A percentile compares a stretch with the other conserved stretches of the same genome.
Evolutionary conservation across 2,329 filamentous ascomycete species (phyloP).

Genomic region (Hymenoscyphus scutula): DNA sequence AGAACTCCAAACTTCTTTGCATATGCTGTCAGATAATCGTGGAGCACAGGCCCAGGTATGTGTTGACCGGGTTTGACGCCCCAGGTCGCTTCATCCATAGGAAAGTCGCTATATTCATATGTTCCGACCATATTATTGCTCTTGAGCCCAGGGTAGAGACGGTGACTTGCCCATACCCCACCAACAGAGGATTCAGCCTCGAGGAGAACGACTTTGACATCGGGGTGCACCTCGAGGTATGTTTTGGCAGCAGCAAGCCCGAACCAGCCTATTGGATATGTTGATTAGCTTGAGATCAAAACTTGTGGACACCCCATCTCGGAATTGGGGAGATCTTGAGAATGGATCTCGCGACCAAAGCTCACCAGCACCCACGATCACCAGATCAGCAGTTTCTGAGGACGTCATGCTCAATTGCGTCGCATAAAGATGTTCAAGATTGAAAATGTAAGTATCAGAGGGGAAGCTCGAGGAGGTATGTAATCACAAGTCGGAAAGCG

Average conservation of each 20-base stretch:
- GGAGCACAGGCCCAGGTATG: conserved; percentile 55
- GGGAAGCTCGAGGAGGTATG: not conserved
- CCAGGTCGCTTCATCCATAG: conserved; percentile 58
- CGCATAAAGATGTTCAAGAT: not conserved
- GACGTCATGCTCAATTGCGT: not conserved
- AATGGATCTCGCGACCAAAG: conserved; percentile 9
- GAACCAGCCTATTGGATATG: conserved; percentile 40
- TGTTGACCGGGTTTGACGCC: conserved; percentile 51
- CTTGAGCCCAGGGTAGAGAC: conserved; percentile 67
- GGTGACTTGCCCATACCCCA: conserved; percentile 67
- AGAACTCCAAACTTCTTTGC: conserved; percentile 52
- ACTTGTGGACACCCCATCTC: not conserved
- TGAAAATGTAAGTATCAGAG: not conserved
- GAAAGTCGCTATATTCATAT: conserved; percentile 72
- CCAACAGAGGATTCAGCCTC: conserved; percentile 59
- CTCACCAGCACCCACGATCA: conserved; percentile 50
- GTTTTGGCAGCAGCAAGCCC: conserved; percentile 62
- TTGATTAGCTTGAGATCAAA: not conserved
- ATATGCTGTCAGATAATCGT: conserved; percentile 56
- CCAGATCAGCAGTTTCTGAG: conserved; percentile 31
- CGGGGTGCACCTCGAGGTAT: conserved; percentile 57
- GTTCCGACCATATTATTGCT: conserved; percentile 73
- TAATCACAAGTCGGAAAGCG: not conserved
- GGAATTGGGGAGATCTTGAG: no score
- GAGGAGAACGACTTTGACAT: conserved; percentile 54